Evolutionary conservation across 2,329 filamentous ascomycete genomes (phyloP).

Genomic region (Furcasterigmium furcatum): DNA sequence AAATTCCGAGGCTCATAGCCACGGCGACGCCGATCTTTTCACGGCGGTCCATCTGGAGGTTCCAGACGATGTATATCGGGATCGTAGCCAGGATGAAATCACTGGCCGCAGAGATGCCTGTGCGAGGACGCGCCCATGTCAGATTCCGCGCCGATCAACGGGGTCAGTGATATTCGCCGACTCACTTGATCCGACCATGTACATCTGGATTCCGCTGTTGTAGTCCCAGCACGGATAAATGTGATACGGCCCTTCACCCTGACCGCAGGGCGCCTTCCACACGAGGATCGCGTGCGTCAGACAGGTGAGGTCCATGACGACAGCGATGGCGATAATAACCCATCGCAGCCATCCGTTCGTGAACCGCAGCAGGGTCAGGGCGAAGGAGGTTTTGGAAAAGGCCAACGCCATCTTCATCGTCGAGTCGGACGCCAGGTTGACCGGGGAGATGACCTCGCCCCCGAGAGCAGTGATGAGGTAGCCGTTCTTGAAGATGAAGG

Average conservation of each 20-base stretch:
- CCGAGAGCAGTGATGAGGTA: conserved; percentile 9
- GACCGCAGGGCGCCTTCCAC: neutral
- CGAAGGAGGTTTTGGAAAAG: conserved; percentile 34
- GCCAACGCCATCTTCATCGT: conserved; percentile 23
- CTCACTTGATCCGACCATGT: conserved; percentile 3
- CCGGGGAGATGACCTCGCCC: conserved; percentile 12
- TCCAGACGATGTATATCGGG: conserved; percentile 14
- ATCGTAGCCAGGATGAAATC: conserved; percentile 6
- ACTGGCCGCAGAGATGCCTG: conserved; percentile 2
- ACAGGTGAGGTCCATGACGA: neutral
- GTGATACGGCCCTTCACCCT: neutral
- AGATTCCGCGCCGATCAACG: too few species aligned
- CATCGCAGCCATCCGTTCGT: conserved; percentile 16
- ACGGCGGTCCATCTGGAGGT: conserved; percentile 18
- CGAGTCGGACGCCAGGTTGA: conserved; percentile 14
- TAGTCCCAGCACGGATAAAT: neutral
- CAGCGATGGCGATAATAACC: conserved; percentile 3
- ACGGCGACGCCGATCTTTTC: conserved; percentile 19
- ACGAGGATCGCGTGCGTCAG: neutral
- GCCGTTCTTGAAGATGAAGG: conserved; percentile 3
- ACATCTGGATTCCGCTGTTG: neutral
- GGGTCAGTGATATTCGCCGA: neutral
- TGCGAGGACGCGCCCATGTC: too few species aligned
- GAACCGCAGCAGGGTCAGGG: conserved; percentile 29
- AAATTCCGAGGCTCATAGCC: conserved; percentile 20